A percentile compares a stretch with the other conserved stretches of the same genome.
phyloP scores from a whole-genome alignment of 192 early-diverging fungal species.

The Backusella mclennaniae region DNA sequence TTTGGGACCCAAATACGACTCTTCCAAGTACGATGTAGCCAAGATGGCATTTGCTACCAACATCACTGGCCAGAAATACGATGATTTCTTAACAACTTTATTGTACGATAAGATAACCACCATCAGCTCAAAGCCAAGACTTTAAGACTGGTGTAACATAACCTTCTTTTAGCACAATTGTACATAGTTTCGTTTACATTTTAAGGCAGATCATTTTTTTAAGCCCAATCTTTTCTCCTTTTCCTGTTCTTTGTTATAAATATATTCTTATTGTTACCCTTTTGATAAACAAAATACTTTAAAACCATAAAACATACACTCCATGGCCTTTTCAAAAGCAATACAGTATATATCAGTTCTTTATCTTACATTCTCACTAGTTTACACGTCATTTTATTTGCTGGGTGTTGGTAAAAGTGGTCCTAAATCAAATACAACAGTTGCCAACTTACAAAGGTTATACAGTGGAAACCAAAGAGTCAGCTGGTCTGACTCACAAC shows the following conservation, averaged over 20 bases:
- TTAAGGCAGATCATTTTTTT: neutral
- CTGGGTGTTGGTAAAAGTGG: neutral
- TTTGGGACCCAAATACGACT: constrained; percentile 59
- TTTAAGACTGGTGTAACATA: constrained; percentile 18
- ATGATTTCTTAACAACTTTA: constrained; percentile 91
- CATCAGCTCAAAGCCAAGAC: constrained; percentile 22
- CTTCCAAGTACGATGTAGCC: constrained; percentile 63
- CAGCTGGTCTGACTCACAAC: neutral
- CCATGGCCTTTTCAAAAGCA: neutral
- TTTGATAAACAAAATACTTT: neutral
- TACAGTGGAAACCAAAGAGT: neutral
- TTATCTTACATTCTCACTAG: constrained; percentile 22
- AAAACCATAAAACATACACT: neutral
- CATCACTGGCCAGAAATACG: constrained; percentile 81
- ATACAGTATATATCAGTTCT: constrained; percentile 23
- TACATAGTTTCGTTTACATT: neutral
- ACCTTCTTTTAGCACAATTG: neutral
- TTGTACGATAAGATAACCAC: constrained; percentile 85
- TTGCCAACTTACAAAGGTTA: neutral
- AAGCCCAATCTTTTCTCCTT: neutral
- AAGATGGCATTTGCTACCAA: constrained; percentile 68
- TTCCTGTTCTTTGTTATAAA: neutral
- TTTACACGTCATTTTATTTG: constrained; percentile 31
- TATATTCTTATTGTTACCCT: neutral
- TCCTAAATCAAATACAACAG: neutral